Evolutionary conservation across 345 rosid genomes (phyloP).

Genomic region (Eucalyptus curtisii): DNA sequence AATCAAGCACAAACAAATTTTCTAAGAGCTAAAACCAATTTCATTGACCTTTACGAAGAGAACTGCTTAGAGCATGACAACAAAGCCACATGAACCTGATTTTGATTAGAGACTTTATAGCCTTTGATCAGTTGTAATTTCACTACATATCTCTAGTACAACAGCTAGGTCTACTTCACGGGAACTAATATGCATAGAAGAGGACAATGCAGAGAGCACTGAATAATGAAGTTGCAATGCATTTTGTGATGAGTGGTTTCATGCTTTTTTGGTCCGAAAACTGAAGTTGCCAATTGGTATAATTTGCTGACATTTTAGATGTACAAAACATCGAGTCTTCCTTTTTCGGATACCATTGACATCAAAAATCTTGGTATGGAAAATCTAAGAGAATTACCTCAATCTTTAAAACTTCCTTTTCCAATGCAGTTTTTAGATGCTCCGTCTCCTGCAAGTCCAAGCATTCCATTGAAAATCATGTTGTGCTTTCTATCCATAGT

Average conservation of each 20-base stretch:
- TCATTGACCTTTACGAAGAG: background rate
- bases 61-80: background rate
- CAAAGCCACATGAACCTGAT: background rate
- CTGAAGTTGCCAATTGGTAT: background rate
- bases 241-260: background rate
- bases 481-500: background rate
- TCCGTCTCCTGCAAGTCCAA: conserved; percentile 51
- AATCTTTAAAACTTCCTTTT: conserved; percentile 53
- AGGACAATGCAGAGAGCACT: background rate
- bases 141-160: background rate
- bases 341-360: background rate
- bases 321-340: background rate
- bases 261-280: background rate
- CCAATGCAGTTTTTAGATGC: conserved; percentile 59
- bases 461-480: background rate
- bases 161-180: background rate
- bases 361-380: background rate
- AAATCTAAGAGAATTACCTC: conserved; percentile 39
- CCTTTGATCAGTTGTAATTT: background rate
- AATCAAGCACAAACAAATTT: background rate
- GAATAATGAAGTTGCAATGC: background rate
- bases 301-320: background rate
- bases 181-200: background rate
- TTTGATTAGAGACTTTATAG: background rate
- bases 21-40: background rate